These are phyloP conservation scores for Ophiostoma himal-ulmi DNA, from an alignment of 2,329 filamentous ascomycete genomes.

Conservation along the genomic window DNA sequence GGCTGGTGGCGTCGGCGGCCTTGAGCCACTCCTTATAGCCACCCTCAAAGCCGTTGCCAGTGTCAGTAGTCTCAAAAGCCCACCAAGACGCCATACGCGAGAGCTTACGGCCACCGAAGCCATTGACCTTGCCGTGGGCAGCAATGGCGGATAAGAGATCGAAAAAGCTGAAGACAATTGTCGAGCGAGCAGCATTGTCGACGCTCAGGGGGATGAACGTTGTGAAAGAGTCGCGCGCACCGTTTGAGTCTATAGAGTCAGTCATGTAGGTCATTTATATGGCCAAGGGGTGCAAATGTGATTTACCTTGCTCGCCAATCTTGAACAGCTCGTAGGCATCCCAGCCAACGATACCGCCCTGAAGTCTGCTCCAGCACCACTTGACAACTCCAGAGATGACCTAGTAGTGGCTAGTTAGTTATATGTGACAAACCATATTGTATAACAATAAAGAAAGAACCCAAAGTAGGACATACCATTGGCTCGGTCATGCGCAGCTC, in stretches of 20 bases:
- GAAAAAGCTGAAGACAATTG: conserved; percentile 95
- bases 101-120: conserved; percentile 85
- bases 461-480: conserved; percentile 55
- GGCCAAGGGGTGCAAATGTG: not conserved
- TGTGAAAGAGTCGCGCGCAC: conserved; percentile 88
- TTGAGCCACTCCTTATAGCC: conserved; percentile 84
- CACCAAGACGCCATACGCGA: conserved; percentile 97
- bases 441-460: not conserved
- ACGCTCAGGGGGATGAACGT: conserved; percentile 94
- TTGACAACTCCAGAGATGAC: conserved; percentile 90
- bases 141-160: conserved; percentile 86
- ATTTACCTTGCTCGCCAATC: conserved; percentile 77
- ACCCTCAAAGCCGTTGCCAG: conserved; percentile 85
- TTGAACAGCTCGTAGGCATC: conserved; percentile 95
- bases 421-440: not conserved
- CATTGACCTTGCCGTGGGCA: conserved; percentile 88
- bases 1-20: conserved; percentile 92
- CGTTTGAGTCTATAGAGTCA: conserved; percentile 65
- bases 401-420: conserved; percentile 41
- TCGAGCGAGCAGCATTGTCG: conserved; percentile 75
- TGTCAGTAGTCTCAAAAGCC: conserved; percentile 89
- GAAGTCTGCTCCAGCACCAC: conserved; percentile 95
- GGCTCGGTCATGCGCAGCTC: conserved; percentile 90
- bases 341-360: conserved; percentile 91
- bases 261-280: not conserved